Evolutionary conservation across 1,284 basidiomycete species (phyloP), one percentile per base, ranked within the genome.

Genomic region (Boletus hoseneyae): DNA sequence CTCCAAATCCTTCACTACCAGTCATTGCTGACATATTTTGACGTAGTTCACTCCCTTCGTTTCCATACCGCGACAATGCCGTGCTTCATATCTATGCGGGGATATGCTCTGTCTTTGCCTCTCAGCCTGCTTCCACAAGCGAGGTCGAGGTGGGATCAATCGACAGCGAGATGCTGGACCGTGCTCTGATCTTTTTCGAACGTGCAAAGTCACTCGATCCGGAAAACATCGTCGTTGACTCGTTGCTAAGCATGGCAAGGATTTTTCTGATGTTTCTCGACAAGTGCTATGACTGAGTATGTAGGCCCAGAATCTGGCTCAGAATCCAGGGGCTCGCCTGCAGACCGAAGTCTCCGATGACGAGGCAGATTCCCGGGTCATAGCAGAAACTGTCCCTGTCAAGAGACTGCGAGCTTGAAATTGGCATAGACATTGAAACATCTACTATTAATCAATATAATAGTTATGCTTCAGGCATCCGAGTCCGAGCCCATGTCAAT

Each of bases 61-160:
- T 87, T 64, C 93, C 93, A 0, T 95, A 87, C 70, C 83, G 85
- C 61, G 86, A 91, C 55, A 89, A 90, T 52, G 77, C 86, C 2
- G 70, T 82, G 3, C 72, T 95, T 33, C 90, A 94, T 61, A 73
- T 83, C 8, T 93, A 94, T 57, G 91, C 91, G 3, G 93, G 90
- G 3, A 68, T 94, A 52, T 69, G 91, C 10, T 79, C 75, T 34
- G 72, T 93, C 18, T 79, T 83, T 58, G 67, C 80, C 16, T 76
- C 81, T 16, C 82, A 82, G 57, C 67, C 57, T 39, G 38, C 33
- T 34, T 42, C 48, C 16, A 27, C 41, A 50, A 47, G 37, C 37
- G 47, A 49, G 29, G 41, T 16, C 38, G 29, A 51, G 19, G 29
- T 25, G 10, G 53, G 47, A 33, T 37, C 51, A 13, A 32, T 60